phyloP scores from a whole-genome alignment of 192 early-diverging fungal genomes.

The Dissophora ornata region DNA sequence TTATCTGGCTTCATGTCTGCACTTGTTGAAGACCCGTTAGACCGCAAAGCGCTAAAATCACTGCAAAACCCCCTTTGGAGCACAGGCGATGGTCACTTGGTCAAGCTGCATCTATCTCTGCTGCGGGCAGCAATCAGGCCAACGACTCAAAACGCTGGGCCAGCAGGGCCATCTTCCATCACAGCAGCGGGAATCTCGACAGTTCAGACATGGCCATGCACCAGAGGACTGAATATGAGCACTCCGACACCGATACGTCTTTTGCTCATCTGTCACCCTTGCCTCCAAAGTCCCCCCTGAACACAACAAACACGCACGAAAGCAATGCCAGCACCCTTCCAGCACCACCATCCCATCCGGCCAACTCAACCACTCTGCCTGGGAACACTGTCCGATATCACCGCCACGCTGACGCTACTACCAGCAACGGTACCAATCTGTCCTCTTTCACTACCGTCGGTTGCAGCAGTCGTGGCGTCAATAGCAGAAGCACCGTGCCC shows the following conservation, averaged over 20 bases:
- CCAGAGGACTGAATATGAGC: not conserved
- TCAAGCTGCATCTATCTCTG: not conserved
- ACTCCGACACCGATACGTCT: not conserved
- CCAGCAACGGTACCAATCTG: too few relatives aligned
- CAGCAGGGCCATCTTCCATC: conserved; percentile 3
- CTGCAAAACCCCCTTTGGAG: not conserved
- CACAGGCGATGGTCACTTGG: conserved; percentile 13
- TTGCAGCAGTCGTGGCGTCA: too few relatives aligned
- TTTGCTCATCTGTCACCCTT: not conserved
- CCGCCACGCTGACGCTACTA: too few relatives aligned
- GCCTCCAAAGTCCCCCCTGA: not conserved
- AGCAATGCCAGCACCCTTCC: not conserved
- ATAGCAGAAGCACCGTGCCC: too few relatives aligned
- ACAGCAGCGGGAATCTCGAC: conserved; percentile 20
- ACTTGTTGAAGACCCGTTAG: not conserved
- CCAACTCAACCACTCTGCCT: too few relatives aligned
- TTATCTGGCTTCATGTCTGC: too few relatives aligned
- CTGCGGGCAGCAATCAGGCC: not conserved
- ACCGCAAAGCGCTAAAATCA: not conserved
- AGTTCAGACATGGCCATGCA: conserved; percentile 7
- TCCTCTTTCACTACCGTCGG: too few relatives aligned
- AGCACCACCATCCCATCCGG: not conserved
- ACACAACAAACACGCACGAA: not conserved
- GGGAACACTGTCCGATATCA: too few relatives aligned
- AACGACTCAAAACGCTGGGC: not conserved